These are phyloP conservation scores for Chaetomium strumarium DNA, from an alignment of 2,329 filamentous ascomycete species.

Conservation along the genomic window DNA sequence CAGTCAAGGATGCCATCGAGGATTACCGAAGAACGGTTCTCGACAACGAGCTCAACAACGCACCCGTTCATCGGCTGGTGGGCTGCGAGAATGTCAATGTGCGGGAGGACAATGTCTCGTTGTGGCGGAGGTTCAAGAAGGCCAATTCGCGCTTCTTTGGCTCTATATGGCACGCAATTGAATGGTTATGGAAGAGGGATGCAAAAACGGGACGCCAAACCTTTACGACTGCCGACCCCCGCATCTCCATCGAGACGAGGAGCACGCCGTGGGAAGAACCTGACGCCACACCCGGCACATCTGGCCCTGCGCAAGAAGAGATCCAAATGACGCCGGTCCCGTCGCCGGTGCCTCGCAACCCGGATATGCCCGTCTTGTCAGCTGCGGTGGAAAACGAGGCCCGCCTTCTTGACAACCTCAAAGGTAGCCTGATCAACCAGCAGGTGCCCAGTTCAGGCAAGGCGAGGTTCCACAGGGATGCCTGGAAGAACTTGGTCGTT, in stretches of 20 bases:
- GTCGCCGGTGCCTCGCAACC: slow-evolving; percentile 59
- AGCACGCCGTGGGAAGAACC: slow-evolving; percentile 48
- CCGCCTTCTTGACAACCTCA: slow-evolving; percentile 39
- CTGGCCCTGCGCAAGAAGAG: slow-evolving; percentile 55
- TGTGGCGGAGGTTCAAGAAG: slow-evolving; percentile 90
- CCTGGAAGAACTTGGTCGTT: slow-evolving; percentile 92
- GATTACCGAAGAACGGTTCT: slow-evolving; percentile 88
- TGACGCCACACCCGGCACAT: slow-evolving; percentile 46
- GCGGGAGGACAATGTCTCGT: slow-evolving; percentile 74
- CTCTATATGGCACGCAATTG: slow-evolving; percentile 44
- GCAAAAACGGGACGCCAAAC: slow-evolving; percentile 44
- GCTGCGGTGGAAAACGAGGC: slow-evolving; percentile 35
- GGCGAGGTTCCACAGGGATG: slow-evolving; percentile 84
- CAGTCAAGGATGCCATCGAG: slow-evolving; percentile 91
- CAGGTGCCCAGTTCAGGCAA: slow-evolving; percentile 58
- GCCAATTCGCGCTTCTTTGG: slow-evolving; percentile 60
- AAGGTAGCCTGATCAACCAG: slow-evolving; percentile 64
- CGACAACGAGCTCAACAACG: slow-evolving; percentile 93
- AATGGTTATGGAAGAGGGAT: slow-evolving; percentile 44
- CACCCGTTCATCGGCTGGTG: slow-evolving; percentile 81
- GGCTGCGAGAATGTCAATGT: slow-evolving; percentile 94
- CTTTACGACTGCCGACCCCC: slow-evolving; percentile 49
- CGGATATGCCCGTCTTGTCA: slow-evolving; percentile 29
- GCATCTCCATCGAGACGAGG: slow-evolving; percentile 61
- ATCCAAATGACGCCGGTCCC: slow-evolving; percentile 96